These are phyloP conservation scores for Metschnikowia aberdeeniae DNA, from an alignment of 805 yeast species.

Conservation along the genomic window DNA sequence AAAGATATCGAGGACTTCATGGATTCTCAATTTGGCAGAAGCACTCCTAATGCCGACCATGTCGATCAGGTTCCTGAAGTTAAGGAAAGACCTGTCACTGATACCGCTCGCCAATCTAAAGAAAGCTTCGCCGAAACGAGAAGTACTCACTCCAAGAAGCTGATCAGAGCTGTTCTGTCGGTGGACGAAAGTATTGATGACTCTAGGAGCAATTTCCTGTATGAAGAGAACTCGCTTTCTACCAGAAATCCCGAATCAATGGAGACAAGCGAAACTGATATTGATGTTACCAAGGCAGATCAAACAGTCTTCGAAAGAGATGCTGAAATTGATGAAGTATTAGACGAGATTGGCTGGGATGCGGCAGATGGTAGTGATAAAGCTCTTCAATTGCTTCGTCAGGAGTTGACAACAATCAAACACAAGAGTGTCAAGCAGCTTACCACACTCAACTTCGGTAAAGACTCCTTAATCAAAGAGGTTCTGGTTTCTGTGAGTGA, in stretches of 20 bases:
- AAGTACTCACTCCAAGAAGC: conserved; percentile 4
- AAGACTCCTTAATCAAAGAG: conserved; percentile 29
- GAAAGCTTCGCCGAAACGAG: conserved; percentile 5
- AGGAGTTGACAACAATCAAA: conserved; percentile 59
- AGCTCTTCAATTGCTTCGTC: conserved; percentile 53
- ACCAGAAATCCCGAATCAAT: background rate
- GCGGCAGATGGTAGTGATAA: conserved; percentile 59
- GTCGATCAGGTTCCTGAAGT: background rate
- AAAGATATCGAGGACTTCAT: conserved; percentile 39
- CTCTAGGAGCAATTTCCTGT: conserved; percentile 8
- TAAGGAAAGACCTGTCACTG: background rate
- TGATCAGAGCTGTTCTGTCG: background rate
- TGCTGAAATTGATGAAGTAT: conserved; percentile 56
- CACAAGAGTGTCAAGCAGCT: conserved; percentile 54
- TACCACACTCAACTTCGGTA: conserved; percentile 33
- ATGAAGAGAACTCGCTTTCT: conserved; percentile 3
- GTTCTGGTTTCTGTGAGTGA: conserved; percentile 31
- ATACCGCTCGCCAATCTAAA: background rate
- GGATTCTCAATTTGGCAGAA: conserved; percentile 28
- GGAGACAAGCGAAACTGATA: conserved; percentile 1
- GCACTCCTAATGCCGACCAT: background rate
- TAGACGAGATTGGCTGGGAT: conserved; percentile 78
- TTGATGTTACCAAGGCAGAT: conserved; percentile 2
- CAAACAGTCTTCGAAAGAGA: conserved; percentile 26
- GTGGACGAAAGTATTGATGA: conserved; percentile 1